Conservation (phyloP, 73 alveolate genomes). For the Paramecium primaurelia region DNA sequence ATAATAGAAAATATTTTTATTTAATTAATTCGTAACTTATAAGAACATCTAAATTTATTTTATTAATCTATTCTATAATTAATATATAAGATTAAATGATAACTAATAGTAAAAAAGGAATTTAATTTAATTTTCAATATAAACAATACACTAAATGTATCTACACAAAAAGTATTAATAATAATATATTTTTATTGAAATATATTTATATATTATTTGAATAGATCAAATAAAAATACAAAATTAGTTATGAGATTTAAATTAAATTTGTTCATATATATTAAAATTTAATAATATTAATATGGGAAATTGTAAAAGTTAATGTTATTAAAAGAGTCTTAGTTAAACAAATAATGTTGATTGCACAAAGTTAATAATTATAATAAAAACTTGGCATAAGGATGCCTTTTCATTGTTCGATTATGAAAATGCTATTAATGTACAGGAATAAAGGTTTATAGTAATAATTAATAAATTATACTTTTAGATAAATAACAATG, state of each 20-base stretch:
- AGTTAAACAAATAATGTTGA: not conserved
- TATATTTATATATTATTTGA: too few relatives aligned
- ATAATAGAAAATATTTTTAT: not conserved
- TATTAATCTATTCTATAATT: not conserved
- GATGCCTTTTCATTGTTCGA: not conserved
- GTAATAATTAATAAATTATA: not conserved
- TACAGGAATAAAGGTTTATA: not conserved
- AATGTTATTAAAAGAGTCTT: not conserved
- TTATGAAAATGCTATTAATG: not conserved
- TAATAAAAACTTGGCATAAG: slow-evolving; percentile 26
- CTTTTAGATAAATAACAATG: not conserved
- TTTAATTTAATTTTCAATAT: too few relatives aligned
- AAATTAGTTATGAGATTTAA: not conserved
- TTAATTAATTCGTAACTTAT: not conserved
- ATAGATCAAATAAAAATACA: too few relatives aligned
- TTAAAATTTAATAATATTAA: not conserved
- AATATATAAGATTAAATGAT: not conserved
- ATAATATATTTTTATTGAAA: too few relatives aligned
- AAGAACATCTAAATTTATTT: not conserved
- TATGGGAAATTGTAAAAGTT: slow-evolving; percentile 29
- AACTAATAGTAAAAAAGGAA: not conserved
- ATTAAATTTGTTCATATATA: not conserved
- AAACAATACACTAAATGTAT: too few relatives aligned
- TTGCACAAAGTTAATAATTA: not conserved
- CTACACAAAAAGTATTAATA: too few relatives aligned